Percentiles rank a stretch among this genome's conserved stretches.
Evolutionary conservation across 148 eudicot genomes (phyloP).

Genomic region (Persicaria maculosa): DNA sequence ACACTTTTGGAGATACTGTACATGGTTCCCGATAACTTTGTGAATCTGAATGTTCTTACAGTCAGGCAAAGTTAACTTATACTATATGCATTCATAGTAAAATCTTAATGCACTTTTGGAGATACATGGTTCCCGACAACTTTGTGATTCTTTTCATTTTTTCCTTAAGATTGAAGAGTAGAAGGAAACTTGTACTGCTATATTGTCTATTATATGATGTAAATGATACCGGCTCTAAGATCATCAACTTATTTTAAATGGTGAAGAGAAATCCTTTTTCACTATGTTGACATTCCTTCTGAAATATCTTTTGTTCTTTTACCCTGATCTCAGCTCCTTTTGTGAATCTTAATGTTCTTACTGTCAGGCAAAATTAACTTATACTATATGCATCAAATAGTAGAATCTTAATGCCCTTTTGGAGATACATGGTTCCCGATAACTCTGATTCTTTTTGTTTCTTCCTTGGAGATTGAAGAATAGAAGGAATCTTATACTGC

Average conservation of each 20-base stretch:
- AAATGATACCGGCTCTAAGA: neutral
- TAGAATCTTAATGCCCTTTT: conserved; percentile 2
- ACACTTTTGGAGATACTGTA: neutral
- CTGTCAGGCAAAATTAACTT: neutral
- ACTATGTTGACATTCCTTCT: neutral
- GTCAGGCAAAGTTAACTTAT: neutral
- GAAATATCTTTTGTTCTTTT: neutral
- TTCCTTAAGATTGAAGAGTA: neutral
- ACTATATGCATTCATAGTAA: conserved; percentile 2
- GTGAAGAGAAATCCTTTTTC: neutral
- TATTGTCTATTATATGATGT: neutral
- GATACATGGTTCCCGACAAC: neutral
- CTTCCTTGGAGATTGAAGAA: neutral
- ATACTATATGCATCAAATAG: neutral
- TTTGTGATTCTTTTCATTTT: neutral
- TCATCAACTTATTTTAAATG: neutral
- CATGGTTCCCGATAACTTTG: neutral
- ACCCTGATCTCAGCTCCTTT: neutral
- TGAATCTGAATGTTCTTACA: neutral
- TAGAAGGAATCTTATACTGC: neutral
- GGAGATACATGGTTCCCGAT: neutral
- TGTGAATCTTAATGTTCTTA: neutral
- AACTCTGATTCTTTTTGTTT: neutral
- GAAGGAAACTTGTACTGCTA: neutral
- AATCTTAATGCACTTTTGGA: neutral